phyloP scores from a whole-genome alignment of 768 basidiomycete genomes.

The Pilatotrama ljubarskyi region DNA sequence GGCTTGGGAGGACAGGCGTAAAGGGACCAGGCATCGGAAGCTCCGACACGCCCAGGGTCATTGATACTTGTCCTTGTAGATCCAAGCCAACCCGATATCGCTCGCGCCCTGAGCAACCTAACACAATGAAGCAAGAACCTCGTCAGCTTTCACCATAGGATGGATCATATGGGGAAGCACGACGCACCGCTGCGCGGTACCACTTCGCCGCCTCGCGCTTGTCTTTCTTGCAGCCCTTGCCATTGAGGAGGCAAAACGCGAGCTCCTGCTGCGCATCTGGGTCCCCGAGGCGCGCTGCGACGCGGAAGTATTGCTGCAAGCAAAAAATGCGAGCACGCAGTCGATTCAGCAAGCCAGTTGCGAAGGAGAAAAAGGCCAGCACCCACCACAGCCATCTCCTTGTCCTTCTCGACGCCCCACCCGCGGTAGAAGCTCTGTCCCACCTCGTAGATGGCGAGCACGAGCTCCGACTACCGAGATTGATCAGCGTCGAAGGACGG shows the following conservation, averaged over 20 bases:
- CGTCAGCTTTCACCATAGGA: neutral
- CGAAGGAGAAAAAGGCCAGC: neutral
- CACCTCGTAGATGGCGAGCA: conserved; percentile 89
- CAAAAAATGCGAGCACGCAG: neutral
- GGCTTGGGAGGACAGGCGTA: neutral
- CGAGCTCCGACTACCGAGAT: conserved; percentile 63
- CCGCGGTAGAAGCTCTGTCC: conserved; percentile 93
- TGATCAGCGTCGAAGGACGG: neutral
- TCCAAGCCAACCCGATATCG: conserved; percentile 86
- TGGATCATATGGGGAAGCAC: neutral
- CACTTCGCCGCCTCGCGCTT: conserved; percentile 84
- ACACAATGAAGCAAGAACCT: neutral
- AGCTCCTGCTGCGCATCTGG: conserved; percentile 85
- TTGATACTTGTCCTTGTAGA: conserved; percentile 83
- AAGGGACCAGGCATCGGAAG: neutral
- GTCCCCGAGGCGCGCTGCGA: conserved; percentile 84
- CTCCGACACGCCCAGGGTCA: conserved; percentile 15
- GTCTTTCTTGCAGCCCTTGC: conserved; percentile 88
- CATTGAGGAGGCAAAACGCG: conserved; percentile 83
- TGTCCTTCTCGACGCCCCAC: conserved; percentile 86
- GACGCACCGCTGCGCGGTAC: conserved; percentile 82
- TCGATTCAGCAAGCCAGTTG: neutral
- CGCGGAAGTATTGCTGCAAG: conserved; percentile 73
- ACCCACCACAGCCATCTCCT: conserved; percentile 86
- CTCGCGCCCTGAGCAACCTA: conserved; percentile 73